phyloP scores from a whole-genome alignment of 306 rosid species.

The Acmispon strigosus region DNA sequence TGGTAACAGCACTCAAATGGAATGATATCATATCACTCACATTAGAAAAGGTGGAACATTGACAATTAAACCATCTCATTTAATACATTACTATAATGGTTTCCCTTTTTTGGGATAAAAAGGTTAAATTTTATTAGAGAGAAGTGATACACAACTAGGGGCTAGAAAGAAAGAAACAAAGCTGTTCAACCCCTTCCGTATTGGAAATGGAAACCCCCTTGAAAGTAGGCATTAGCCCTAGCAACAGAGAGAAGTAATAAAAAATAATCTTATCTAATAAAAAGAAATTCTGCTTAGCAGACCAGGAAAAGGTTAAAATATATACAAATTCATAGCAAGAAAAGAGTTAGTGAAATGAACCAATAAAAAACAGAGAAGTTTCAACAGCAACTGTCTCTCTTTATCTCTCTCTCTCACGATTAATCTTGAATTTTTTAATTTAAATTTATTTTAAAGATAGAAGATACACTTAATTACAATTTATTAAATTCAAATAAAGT shows the following conservation, averaged over 20 bases:
- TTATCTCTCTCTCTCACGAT: neutral
- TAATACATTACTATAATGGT: neutral
- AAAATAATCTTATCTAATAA: neutral
- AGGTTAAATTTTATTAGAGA: conserved; percentile 1
- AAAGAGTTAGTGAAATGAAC: neutral
- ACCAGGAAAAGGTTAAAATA: neutral
- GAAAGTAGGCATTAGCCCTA: neutral
- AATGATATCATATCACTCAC: neutral
- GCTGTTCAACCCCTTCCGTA: neutral
- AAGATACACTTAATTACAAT: neutral
- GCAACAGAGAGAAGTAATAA: neutral
- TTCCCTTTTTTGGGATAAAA: neutral
- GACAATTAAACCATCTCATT: neutral
- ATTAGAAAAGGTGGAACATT: no score
- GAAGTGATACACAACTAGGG: neutral
- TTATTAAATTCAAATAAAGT: conserved; percentile 5
- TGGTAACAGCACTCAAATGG: neutral
- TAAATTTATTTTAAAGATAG: neutral
- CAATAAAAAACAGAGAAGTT: neutral
- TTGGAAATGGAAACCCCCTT: neutral
- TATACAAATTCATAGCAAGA: neutral
- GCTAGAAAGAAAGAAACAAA: neutral
- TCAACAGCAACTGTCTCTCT: neutral
- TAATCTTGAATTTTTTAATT: neutral
- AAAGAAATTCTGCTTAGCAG: neutral